A percentile compares a stretch with the other conserved stretches of the same genome.
Conservation (phyloP, 2,329 filamentous ascomycete genomes). For the Herpotrichia juniperi region DNA sequence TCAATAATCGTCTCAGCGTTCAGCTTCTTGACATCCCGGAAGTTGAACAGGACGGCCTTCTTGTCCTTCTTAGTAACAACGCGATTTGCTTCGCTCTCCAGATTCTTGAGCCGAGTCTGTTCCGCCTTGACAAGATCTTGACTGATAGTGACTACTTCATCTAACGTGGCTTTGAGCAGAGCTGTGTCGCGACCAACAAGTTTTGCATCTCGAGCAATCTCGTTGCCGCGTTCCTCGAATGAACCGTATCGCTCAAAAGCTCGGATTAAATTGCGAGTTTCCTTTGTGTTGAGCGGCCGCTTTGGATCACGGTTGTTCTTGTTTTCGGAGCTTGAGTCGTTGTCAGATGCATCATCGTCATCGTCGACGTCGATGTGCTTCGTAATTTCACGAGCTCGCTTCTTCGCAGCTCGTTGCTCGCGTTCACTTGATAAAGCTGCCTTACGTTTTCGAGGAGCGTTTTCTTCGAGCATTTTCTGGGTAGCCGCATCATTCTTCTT, state of each 20-base stretch:
- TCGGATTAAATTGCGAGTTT: conserved; percentile 88
- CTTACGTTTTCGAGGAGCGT: conserved; percentile 77
- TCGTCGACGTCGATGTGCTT: conserved; percentile 67
- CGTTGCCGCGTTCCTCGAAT: conserved; percentile 84
- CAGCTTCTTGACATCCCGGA: conserved; percentile 88
- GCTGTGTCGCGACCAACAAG: conserved; percentile 80
- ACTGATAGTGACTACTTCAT: conserved; percentile 77
- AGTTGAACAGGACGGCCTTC: conserved; percentile 96
- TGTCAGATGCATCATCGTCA: conserved; percentile 41
- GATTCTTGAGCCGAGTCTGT: conserved; percentile 62
- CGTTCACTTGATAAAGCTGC: conserved; percentile 65
- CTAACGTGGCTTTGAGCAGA: conserved; percentile 76
- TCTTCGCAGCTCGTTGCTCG: conserved; percentile 72
- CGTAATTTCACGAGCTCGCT: conserved; percentile 71
- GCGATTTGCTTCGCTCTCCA: conserved; percentile 77
- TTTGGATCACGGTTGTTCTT: conserved; percentile 74
- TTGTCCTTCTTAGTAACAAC: conserved; percentile 93
- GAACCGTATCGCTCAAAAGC: conserved; percentile 91
- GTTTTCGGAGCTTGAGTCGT: conserved; percentile 41
- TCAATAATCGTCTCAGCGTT: conserved; percentile 96
- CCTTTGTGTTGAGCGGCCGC: conserved; percentile 89
- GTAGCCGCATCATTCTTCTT: conserved; percentile 84
- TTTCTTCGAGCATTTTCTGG: conserved; percentile 81
- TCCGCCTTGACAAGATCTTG: conserved; percentile 77
- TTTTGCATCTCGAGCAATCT: conserved; percentile 86